These are phyloP conservation scores for Fusarium miscanthi DNA, from an alignment of 2,329 filamentous ascomycete genomes.

Conservation along the genomic window DNA sequence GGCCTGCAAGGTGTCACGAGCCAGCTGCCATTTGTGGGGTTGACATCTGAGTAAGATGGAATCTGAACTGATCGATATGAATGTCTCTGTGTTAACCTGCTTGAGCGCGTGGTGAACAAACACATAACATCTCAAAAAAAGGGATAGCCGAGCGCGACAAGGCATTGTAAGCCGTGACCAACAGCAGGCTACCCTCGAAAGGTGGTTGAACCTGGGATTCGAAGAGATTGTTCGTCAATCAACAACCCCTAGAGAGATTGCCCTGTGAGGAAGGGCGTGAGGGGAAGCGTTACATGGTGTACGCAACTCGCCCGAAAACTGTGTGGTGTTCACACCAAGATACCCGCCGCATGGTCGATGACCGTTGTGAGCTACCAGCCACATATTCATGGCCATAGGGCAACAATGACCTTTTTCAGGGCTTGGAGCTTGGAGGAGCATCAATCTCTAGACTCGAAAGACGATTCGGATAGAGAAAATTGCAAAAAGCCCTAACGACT, in stretches of 20 bases:
- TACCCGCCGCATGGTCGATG: conserved; percentile 19
- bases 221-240: conserved; percentile 13
- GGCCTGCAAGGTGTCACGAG: conserved; percentile 37
- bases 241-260: conserved; percentile 6
- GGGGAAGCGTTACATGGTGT: conserved; percentile 32
- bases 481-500: not conserved
- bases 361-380: conserved; percentile 22
- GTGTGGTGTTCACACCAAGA: conserved; percentile 32
- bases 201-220: not conserved
- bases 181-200: conserved; percentile 9
- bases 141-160: not conserved
- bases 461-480: not conserved
- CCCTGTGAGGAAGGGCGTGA: conserved; percentile 14
- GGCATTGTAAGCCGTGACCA: conserved; percentile 31
- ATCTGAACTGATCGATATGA: conserved; percentile 15
- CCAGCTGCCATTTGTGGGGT: conserved; percentile 36
- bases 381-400: conserved; percentile 10
- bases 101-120: conserved; percentile 6
- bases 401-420: not conserved
- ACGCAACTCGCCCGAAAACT: conserved; percentile 22
- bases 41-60: conserved; percentile 17
- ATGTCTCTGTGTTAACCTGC: conserved; percentile 11
- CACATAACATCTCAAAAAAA: conserved; percentile 5
- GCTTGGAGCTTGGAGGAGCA: not conserved
- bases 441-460: not conserved